Conservation (phyloP, 1,284 basidiomycete species). For the Tylopilus orsonianus region DNA sequence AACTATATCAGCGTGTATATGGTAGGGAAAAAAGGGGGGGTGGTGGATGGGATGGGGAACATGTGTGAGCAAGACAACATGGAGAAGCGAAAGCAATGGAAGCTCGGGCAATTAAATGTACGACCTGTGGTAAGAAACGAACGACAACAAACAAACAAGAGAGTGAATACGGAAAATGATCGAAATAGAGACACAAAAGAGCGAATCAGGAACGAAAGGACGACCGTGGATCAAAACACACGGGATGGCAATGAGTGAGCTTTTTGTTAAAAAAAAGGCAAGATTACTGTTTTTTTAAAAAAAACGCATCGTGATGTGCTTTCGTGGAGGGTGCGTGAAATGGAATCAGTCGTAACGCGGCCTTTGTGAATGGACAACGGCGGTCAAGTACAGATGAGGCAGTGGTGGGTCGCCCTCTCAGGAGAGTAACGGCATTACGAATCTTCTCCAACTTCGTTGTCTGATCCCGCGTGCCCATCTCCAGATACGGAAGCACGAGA, state of each 20-base stretch:
- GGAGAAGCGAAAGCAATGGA: constrained; percentile 16
- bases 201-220: neutral
- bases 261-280: too few species aligned
- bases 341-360: constrained; percentile 18
- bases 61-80: constrained; percentile 25
- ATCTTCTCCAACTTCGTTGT: constrained; percentile 16
- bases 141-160: constrained; percentile 1
- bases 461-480: constrained; percentile 18
- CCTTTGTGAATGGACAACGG: constrained; percentile 1
- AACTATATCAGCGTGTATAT: constrained; percentile 1
- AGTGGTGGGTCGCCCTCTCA: neutral
- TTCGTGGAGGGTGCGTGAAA: constrained; percentile 27
- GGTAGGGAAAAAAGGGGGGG: neutral
- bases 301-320: constrained; percentile 21
- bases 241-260: neutral
- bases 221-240: neutral
- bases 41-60: neutral
- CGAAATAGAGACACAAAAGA: constrained; percentile 2
- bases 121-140: constrained; percentile 14
- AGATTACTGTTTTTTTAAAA: neutral
- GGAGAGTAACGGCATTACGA: constrained; percentile 16
- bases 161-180: neutral
- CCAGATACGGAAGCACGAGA: constrained; percentile 14
- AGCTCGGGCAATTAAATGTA: constrained; percentile 24
- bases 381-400: constrained; percentile 3